Conservation (phyloP, 495 filamentous ascomycete genomes). For the Lasiosphaeris hirsuta region DNA sequence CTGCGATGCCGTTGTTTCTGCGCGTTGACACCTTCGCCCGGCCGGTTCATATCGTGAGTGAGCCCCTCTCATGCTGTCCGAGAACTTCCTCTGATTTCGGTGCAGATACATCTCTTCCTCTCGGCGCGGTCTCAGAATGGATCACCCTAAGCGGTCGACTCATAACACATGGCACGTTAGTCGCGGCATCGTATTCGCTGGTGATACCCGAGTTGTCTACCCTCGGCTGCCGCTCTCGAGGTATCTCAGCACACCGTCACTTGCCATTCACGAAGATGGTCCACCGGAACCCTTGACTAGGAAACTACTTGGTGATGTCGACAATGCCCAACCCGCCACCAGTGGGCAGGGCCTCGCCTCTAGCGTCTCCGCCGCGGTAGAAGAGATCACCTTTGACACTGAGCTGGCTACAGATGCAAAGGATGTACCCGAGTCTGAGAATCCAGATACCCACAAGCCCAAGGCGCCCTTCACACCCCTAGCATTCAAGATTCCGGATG, state of each 20-base stretch:
- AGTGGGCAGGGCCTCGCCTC: no score
- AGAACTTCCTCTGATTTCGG: no score
- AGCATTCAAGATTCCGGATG: constrained; percentile 44
- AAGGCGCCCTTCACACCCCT: constrained; percentile 34
- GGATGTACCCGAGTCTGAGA: background rate
- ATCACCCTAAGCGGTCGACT: constrained; percentile 16
- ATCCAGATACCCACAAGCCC: constrained; percentile 17
- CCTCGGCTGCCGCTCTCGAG: constrained; percentile 15
- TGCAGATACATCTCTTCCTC: background rate
- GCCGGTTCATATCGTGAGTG: background rate
- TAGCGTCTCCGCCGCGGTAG: no score
- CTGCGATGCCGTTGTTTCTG: background rate
- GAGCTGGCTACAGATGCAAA: background rate
- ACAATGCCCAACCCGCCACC: background rate
- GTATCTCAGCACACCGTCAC: constrained; percentile 7
- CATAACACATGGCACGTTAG: constrained; percentile 37
- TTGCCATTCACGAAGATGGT: background rate
- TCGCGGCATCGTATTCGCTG: constrained; percentile 39
- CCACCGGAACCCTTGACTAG: background rate
- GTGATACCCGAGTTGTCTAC: constrained; percentile 19
- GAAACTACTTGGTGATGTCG: background rate
- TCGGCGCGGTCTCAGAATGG: constrained; percentile 19
- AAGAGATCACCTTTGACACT: no score
- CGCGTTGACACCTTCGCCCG: background rate
- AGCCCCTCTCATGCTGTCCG: background rate